Base-by-base conservation (phyloP, 805 yeast species). In the Metschnikowia cubensis region DNA sequence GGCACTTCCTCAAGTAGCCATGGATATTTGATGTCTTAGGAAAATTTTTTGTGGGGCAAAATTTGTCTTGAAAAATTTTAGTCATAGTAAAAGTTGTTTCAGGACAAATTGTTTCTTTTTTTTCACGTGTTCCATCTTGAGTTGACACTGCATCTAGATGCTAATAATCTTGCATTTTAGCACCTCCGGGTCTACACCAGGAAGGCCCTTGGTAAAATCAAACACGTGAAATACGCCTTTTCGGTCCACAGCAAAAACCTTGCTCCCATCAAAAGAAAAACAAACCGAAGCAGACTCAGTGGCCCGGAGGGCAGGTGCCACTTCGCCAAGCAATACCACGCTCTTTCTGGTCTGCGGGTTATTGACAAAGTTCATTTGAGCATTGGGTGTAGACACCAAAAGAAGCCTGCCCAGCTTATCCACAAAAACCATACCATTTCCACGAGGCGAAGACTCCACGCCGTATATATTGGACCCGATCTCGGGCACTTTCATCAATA, bases 121-220 rank as follows among this genome's bases (percentile, higher is more conserved):
- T 25, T 25, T 25, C 5, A 25, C 8, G 11, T 25, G 11, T 25
- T 25, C 4, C 11, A 25, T 10, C 11, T 25, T 25, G 29, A 11
- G 29, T 25, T 25, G 29, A 25, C 11, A 8, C 29, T 25, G 29
- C 29, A 25, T 8, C 20, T 21, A 57, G 4, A 58, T 52, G 52
- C 70, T 73, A 14, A 82, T 68, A 37, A 82, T 78, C 62, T 84
- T 84, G 67, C 87, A 82, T 62, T 85, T 79, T 2, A 86, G 78
- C 6, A 85, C 84, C 15, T 82, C 85, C 21, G 76, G 77, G 57
- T 81, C 83, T 54, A 82, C 84, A 4, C 77, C 76, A 11, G 94
- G 94, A 20, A 84, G 67, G 2, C 95, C 96, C 47, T 89, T 91
- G 13, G 94, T 87, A 68, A 90, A 91, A 67, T 91, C 97, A 57